Percentiles rank a stretch among this genome's conserved stretches.
Conservation (phyloP, 305 asterid genomes). For the Rubia peregrina region DNA sequence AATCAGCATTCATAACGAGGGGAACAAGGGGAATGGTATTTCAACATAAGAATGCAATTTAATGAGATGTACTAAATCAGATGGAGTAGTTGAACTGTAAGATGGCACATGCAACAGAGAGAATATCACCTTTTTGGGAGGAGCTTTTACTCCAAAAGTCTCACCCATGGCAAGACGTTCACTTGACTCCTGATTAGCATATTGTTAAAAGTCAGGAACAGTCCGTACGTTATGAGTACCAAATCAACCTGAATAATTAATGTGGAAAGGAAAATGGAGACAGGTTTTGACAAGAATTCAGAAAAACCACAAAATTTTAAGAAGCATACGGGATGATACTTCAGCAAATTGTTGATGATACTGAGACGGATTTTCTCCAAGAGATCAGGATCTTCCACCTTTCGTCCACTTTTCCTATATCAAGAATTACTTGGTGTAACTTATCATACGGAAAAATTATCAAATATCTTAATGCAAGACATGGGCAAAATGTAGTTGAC, state of each 20-base stretch:
- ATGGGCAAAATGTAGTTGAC: not conserved
- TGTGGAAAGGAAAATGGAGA: not conserved
- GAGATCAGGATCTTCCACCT: slow-evolving; percentile 91
- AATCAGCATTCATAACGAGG: not conserved
- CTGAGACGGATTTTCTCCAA: slow-evolving; percentile 91
- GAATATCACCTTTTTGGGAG: slow-evolving; percentile 58
- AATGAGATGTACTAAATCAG: not conserved
- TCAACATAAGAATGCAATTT: not conserved
- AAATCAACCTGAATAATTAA: slow-evolving; percentile 7
- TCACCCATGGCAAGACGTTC: slow-evolving; percentile 93
- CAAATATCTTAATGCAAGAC: not conserved
- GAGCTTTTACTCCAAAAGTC: slow-evolving; percentile 84
- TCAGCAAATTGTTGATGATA: slow-evolving; percentile 84
- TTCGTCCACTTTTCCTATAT: slow-evolving; percentile 73
- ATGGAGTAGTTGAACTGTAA: not conserved
- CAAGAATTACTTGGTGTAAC: slow-evolving; percentile 12
- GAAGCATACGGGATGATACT: slow-evolving; percentile 85
- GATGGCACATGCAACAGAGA: not conserved
- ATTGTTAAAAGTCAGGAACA: slow-evolving; percentile 14
- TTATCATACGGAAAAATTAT: not conserved
- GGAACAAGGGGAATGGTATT: not conserved
- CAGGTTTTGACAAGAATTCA: not conserved
- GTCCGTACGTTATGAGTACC: slow-evolving; percentile 11
- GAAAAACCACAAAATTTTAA: not conserved
- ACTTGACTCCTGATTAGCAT: slow-evolving; percentile 72